Evolutionary conservation across 108 stramenopile species (phyloP), one percentile per base, ranked within the genome.

Genomic region (Cylindrotheca fusiformis): DNA sequence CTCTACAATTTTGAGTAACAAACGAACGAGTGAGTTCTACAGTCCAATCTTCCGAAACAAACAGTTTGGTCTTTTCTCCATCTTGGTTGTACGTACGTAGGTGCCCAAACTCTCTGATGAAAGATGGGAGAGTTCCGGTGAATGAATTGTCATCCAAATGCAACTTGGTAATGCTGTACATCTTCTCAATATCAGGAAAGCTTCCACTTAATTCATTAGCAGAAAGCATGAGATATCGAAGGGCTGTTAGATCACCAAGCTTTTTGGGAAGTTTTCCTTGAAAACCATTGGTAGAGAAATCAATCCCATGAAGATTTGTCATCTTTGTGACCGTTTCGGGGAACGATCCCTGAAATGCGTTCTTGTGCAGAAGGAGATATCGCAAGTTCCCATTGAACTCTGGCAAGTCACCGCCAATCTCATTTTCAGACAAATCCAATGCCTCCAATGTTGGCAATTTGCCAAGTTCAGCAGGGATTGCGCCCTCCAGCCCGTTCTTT

Each of bases 401-500:
- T 6, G 75, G 75, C 12, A 76, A 20, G 1, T 21, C 49, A 1
- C 52, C 51, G 18, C 12, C 45, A 10, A 77, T 3, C 0, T 52
- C 29, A 30, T 77, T 77, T 22, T 71, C 31, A 1, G 55, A 20
- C 17, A 69, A 32, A 54, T 59, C 30, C n/a, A 69, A 28, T 0
- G 26, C 60, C 28, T 14, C 28, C 1, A 71, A 28, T 2, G 31
- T 25, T 3, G 49, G 21, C 17, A 77, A 47, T 17, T 23, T 55
- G 8, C 25, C 47, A 22, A 71, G 49, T 36, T 77, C 76, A 28
- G 17, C 21, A 1, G 69, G 76, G 22, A 71, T 48, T 2, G 56
- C 45, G 2, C 65, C 65, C 3, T 54, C 27, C 21, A 77, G 4
- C 25, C 63, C 57, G 47, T 77, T 77, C 19, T 58, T 61, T 6